Base-by-base conservation (phyloP, 1,284 basidiomycete genomes). In the Cryptococcus jaspeensis region DNA sequence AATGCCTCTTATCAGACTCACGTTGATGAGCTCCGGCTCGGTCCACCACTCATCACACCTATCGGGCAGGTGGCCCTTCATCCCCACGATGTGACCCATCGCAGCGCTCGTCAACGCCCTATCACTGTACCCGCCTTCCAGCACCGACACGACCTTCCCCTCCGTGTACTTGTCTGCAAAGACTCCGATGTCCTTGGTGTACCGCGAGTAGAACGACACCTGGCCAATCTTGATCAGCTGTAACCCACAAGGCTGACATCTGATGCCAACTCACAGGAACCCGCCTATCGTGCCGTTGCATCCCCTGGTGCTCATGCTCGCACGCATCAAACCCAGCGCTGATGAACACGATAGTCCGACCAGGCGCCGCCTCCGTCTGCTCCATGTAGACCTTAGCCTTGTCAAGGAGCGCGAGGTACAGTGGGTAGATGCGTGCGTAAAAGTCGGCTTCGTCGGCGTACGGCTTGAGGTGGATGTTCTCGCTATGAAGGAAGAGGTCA, bases 51-150 rank as follows among this genome's bases (percentile, higher is more conserved):
- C 71, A 44, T 83, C 78, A 44, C 84, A 79, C 5, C 68, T 66
- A 8, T 67, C 56, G 6, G 59, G 56, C 18, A 61, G 37, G n/a
- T 63, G 51, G 40, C 81, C 83, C 0, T 82, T 80, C 42, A 94
- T 75, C 0, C 91, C 92, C 15, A 80, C 78, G 1, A 92, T 74
- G 72, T 92, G 89, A 0, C 90, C 88, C 82, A 92, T 84, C 0
- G 86, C 82, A 0, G 88, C 93, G 61, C 88, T 91, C 13, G 82
- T 86, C 50, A 98, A 78, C 0, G 92, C 91, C 3, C 88, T 83
- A 71, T 97, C 93, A 64, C 89, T 91, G 71, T 99, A 98, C 0
- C 94, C 95, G 1, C 94, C 94, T 76, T 99, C 95, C 1, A 99
- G 83, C 0, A 97, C 87, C 61, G 90, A 92, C 22, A 98, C 81